Percentiles rank a stretch among this genome's conserved stretches.
phyloP scores from a whole-genome alignment of 257 asterid species.

The Lantana camara region DNA sequence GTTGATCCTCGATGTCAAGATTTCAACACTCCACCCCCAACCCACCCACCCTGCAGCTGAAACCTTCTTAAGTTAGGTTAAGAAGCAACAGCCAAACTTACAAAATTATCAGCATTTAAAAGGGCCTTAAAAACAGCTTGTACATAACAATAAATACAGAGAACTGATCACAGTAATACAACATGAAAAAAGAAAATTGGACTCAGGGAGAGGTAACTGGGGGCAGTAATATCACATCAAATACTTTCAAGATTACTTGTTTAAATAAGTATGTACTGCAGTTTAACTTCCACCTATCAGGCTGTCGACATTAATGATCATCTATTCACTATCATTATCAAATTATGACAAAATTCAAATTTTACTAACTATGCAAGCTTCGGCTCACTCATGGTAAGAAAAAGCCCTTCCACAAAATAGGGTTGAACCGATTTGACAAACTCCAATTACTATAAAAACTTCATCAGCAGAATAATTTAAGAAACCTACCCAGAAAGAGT shows the following conservation, averaged over 20 bases:
- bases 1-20: not conserved
- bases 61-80: not conserved
- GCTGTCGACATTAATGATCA: slow-evolving; percentile 1
- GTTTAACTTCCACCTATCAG: slow-evolving; percentile 6
- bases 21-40: no score
- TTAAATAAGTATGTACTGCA: not conserved
- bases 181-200: slow-evolving; percentile 4
- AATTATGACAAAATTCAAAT: not conserved
- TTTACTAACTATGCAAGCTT: slow-evolving; percentile 17
- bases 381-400: not conserved
- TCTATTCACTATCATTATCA: slow-evolving; percentile 10
- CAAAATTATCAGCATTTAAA: not conserved
- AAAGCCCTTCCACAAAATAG: slow-evolving; percentile 5
- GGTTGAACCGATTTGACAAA: slow-evolving; percentile 18
- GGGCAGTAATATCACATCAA: slow-evolving; percentile 1
- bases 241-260: slow-evolving; percentile 9
- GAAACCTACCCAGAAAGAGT: slow-evolving; percentile 70
- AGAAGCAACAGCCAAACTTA: not conserved
- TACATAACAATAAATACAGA: not conserved
- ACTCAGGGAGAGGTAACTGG: not conserved
- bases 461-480: slow-evolving; percentile 19
- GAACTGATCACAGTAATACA: not conserved
- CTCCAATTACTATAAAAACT: slow-evolving; percentile 15
- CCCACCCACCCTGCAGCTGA: not conserved
- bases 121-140: slow-evolving; percentile 4